Evolutionary conservation across 495 filamentous ascomycete species (phyloP).

Genomic region (Aspergillus sclerotioniger): DNA sequence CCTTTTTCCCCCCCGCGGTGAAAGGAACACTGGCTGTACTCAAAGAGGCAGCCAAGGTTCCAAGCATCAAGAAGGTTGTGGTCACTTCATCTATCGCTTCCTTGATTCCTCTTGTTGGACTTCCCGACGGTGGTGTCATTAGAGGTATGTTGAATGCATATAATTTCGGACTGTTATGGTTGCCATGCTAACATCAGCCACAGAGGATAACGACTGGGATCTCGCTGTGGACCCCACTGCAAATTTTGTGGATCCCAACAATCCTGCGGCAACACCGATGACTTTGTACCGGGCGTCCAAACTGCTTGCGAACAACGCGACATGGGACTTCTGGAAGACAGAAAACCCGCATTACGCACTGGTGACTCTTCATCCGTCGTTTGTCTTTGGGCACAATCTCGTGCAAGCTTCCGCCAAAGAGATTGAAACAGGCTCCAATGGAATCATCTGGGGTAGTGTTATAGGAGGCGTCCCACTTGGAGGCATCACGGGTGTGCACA

Average conservation of each 20-base stretch:
- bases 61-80: conserved; percentile 36
- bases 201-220: conserved; percentile 35
- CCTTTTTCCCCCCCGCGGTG: conserved; percentile 31
- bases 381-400: conserved; percentile 30
- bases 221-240: conserved; percentile 23
- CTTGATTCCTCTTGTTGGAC: conserved; percentile 26
- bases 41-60: conserved; percentile 26
- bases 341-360: conserved; percentile 28
- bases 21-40: conserved; percentile 33
- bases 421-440: conserved; percentile 19
- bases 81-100: conserved; percentile 35
- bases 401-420: conserved; percentile 27
- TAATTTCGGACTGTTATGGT: neutral
- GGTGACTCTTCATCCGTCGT: conserved; percentile 30
- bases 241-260: conserved; percentile 17
- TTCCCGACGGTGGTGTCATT: conserved; percentile 24
- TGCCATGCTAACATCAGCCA: neutral
- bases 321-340: conserved; percentile 22
- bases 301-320: conserved; percentile 29
- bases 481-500: conserved; percentile 29
- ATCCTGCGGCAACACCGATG: conserved; percentile 17
- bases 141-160: conserved; percentile 20
- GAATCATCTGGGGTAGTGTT: conserved; percentile 20
- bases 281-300: conserved; percentile 33
- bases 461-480: conserved; percentile 14